phyloP scores from a whole-genome alignment of 805 yeast genomes.

The Metschnikowia drakensbergensis region DNA sequence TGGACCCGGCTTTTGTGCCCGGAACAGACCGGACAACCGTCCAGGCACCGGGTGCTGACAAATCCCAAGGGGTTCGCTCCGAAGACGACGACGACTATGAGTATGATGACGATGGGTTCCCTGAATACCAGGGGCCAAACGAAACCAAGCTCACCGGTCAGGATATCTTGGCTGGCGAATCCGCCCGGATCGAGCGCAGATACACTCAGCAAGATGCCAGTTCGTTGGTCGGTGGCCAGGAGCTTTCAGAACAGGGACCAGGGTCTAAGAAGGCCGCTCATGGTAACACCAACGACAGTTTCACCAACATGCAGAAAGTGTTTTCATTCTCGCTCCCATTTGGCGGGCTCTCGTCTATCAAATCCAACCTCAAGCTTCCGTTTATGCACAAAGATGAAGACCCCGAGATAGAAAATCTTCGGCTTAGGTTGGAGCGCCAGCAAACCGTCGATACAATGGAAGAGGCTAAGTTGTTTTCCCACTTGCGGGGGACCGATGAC shows the following conservation, averaged over 20 bases:
- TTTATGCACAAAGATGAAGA: constrained; percentile 15
- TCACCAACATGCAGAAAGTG: constrained; percentile 31
- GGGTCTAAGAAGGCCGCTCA: constrained; percentile 1
- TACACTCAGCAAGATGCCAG: constrained; percentile 34
- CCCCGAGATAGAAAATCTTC: constrained; percentile 26
- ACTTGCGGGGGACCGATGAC: constrained; percentile 57
- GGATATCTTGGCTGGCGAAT: neutral
- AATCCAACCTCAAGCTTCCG: constrained; percentile 24
- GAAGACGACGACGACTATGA: constrained; percentile 3
- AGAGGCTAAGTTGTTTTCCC: constrained; percentile 55
- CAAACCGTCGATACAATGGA: constrained; percentile 58
- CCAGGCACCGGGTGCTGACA: neutral
- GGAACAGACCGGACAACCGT: neutral
- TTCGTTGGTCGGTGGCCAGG: constrained; percentile 49
- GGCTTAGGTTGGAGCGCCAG: constrained; percentile 46
- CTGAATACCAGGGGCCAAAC: neutral
- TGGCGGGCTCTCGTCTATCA: constrained; percentile 38
- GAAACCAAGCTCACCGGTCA: neutral
- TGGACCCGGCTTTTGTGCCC: constrained; percentile 1
- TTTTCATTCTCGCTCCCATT: constrained; percentile 60
- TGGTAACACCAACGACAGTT: neutral
- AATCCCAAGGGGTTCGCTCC: neutral
- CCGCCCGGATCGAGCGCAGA: constrained; percentile 9
- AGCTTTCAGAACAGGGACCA: constrained; percentile 16
- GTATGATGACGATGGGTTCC: neutral